Evolutionary conservation across 805 yeast species (phyloP).

Genomic region (Kuraishia floccosa): DNA sequence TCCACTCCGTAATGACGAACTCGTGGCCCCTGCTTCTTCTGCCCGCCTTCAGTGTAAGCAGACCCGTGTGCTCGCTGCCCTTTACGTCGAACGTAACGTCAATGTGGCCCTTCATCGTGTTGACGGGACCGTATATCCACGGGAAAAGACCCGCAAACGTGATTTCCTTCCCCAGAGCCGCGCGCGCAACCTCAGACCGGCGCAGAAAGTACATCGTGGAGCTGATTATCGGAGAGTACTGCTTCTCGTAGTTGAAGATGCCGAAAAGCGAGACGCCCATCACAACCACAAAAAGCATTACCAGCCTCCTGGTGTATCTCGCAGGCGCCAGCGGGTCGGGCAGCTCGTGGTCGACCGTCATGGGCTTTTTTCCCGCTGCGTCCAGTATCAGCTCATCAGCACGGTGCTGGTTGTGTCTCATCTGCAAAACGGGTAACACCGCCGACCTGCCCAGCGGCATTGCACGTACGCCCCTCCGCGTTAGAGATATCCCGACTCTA

Average conservation of each 20-base stretch:
- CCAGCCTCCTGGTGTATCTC: slow-evolving; percentile 38
- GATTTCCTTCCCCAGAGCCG: slow-evolving; percentile 62
- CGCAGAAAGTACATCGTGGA: slow-evolving; percentile 82
- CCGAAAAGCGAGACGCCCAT: slow-evolving; percentile 47
- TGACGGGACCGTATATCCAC: slow-evolving; percentile 80
- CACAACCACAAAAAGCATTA: slow-evolving; percentile 39
- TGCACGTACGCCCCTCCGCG: no score
- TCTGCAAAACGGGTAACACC: no score
- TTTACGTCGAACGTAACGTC: slow-evolving; percentile 60
- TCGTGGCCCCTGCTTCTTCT: slow-evolving; percentile 47
- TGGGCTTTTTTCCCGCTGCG: slow-evolving; percentile 18
- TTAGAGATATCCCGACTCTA: no score
- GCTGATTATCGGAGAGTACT: slow-evolving; percentile 78
- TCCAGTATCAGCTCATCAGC: slow-evolving; percentile 5
- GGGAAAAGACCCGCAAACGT: slow-evolving; percentile 69
- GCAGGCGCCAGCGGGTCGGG: slow-evolving; percentile 67
- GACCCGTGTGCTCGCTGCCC: slow-evolving; percentile 49
- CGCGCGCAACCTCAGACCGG: slow-evolving; percentile 55
- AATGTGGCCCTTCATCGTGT: slow-evolving; percentile 73
- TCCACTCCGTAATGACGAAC: slow-evolving; percentile 56
- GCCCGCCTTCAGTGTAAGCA: slow-evolving; percentile 58
- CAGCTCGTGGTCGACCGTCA: slow-evolving; percentile 65
- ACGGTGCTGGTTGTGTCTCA: no score
- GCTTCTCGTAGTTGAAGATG: slow-evolving; percentile 88
- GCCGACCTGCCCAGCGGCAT: no score